Conservation (phyloP, 768 basidiomycete genomes). For the Trametes maxima region DNA sequence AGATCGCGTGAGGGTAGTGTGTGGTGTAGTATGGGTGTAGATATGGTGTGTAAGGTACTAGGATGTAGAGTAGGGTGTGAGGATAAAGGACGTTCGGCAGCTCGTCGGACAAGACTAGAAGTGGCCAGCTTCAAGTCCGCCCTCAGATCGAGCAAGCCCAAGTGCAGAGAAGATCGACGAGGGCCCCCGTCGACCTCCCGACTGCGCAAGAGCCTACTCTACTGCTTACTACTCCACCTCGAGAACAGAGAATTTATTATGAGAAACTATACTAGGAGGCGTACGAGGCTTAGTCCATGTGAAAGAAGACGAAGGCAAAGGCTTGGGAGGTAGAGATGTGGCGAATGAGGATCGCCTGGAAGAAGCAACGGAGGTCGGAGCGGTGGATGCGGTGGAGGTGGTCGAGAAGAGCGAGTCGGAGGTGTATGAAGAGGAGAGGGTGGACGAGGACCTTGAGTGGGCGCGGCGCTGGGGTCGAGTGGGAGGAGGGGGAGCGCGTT, state of each 20-base stretch:
- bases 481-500: background rate
- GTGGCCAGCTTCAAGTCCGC: background rate
- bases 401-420: background rate
- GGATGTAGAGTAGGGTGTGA: too few species aligned
- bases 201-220: background rate
- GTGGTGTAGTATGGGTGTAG: too few species aligned
- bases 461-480: background rate
- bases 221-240: constrained; percentile 4
- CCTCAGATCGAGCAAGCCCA: constrained; percentile 4
- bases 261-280: background rate
- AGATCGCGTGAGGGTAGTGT: too few species aligned
- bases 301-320: background rate
- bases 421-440: background rate
- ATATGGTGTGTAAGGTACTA: too few species aligned
- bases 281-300: background rate
- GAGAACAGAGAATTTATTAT: constrained; percentile 9
- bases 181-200: too few species aligned
- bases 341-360: background rate
- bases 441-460: constrained; percentile 1
- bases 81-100: too few species aligned
- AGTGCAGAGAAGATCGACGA: background rate
- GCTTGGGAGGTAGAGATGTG: too few species aligned
- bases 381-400: background rate
- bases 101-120: background rate
- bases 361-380: background rate